Evolutionary conservation across 2,329 filamentous ascomycete species (phyloP).

Genomic region (Penicillium sp.): DNA sequence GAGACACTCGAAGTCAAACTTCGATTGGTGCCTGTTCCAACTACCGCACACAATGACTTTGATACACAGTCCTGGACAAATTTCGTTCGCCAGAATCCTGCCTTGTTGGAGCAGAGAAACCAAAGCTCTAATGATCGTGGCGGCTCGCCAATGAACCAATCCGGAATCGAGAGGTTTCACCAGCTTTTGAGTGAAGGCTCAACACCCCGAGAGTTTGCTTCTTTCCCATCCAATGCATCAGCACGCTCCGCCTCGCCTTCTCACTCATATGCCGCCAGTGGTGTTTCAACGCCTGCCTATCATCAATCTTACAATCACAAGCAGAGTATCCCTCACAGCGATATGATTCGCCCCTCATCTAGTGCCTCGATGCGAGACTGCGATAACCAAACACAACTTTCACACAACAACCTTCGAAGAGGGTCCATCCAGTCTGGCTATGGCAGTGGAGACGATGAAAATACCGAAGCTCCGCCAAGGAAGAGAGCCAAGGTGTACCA

Average conservation of each 20-base stretch:
- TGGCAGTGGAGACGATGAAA: constrained; percentile 73
- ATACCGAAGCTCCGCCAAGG: constrained; percentile 59
- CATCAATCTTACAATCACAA: constrained; percentile 28
- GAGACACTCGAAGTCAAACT: constrained; percentile 94
- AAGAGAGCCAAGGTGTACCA: constrained; percentile 81
- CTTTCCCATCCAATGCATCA: constrained; percentile 30
- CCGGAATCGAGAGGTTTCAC: constrained; percentile 49
- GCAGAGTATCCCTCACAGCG: constrained; percentile 35
- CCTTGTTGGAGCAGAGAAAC: constrained; percentile 32
- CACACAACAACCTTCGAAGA: constrained; percentile 30
- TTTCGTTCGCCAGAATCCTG: constrained; percentile 72
- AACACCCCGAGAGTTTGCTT: constrained; percentile 44
- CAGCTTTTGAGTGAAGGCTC: constrained; percentile 47
- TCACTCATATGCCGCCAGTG: constrained; percentile 40
- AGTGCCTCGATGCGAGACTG: constrained; percentile 56
- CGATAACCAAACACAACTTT: constrained; percentile 31
- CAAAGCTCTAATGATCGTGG: constrained; percentile 26
- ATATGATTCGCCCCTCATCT: constrained; percentile 61
- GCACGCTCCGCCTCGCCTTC: constrained; percentile 41
- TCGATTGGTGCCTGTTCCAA: constrained; percentile 77
- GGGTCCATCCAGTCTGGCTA: constrained; percentile 58
- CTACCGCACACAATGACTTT: constrained; percentile 61
- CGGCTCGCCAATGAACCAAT: constrained; percentile 41
- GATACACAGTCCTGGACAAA: constrained; percentile 77
- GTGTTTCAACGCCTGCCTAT: constrained; percentile 36